Evolutionary conservation across 2,329 filamentous ascomycete genomes (phyloP).

Genomic region (Aspergillus pseudoglaucus): DNA sequence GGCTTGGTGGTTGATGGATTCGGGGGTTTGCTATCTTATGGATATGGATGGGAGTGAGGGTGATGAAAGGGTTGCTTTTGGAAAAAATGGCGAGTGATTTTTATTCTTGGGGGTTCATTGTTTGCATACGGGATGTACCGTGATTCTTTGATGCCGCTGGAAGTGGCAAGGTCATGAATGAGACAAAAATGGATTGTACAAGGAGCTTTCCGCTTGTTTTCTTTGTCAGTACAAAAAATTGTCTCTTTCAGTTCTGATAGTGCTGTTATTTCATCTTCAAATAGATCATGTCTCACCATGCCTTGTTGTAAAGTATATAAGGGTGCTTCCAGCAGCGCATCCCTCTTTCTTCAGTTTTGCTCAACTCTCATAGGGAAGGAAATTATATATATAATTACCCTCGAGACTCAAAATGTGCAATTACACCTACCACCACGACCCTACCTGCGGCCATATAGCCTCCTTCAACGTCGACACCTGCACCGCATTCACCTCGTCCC

Average conservation of each 20-base stretch:
- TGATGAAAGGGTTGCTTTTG: neutral
- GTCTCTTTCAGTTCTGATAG: no score
- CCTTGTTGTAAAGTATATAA: no score
- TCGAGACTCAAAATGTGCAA: constrained; percentile 16
- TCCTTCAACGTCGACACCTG: constrained; percentile 20
- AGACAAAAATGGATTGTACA: neutral
- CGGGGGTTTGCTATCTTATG: constrained; percentile 25
- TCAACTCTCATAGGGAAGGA: no score
- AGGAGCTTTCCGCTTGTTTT: no score
- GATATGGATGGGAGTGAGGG: constrained; percentile 9
- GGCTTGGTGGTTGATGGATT: constrained; percentile 32
- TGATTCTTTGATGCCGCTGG: neutral
- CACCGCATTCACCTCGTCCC: constrained; percentile 11
- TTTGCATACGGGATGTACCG: neutral
- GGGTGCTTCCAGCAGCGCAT: no score
- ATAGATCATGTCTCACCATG: no score
- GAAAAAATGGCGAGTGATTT: neutral
- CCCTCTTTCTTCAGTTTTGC: no score
- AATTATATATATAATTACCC: no score
- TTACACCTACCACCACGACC: constrained; percentile 21
- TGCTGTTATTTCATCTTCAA: no score
- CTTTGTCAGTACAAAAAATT: no score
- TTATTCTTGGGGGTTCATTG: neutral
- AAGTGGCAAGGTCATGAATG: neutral
- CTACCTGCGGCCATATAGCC: constrained; percentile 22